Evolutionary conservation across 441 rosid genomes (phyloP).

Genomic region (Gossypium gossypioides): DNA sequence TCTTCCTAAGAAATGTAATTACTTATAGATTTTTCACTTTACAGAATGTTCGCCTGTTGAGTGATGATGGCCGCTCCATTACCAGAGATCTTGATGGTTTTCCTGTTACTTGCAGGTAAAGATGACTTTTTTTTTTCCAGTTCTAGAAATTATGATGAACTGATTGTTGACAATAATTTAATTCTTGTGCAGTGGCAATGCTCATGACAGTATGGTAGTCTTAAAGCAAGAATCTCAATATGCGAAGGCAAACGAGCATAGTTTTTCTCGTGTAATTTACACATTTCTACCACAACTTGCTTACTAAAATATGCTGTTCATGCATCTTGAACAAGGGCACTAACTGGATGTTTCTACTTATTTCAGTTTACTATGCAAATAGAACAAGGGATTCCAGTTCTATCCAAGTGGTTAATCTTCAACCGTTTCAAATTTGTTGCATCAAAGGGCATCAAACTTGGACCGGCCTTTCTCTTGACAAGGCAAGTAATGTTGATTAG

Average conservation of each 20-base stretch:
- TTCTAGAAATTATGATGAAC: constrained; percentile 10
- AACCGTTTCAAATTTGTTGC: constrained; percentile 77
- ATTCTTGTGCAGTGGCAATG: constrained; percentile 57
- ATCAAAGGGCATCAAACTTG: constrained; percentile 72
- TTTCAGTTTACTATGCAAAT: constrained; percentile 73
- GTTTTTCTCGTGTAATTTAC: constrained; percentile 76
- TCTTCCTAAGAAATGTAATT: constrained; percentile 15
- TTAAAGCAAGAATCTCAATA: constrained; percentile 88
- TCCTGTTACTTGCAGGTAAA: constrained; percentile 81
- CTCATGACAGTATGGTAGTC: constrained; percentile 78
- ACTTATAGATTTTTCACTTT: constrained; percentile 8
- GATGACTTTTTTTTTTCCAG: neutral
- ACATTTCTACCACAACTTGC: constrained; percentile 2
- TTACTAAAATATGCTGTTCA: neutral
- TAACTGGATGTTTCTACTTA: constrained; percentile 20
- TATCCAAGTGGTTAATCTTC: constrained; percentile 84
- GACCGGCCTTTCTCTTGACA: constrained; percentile 77
- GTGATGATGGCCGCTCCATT: constrained; percentile 76
- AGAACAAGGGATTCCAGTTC: constrained; percentile 90
- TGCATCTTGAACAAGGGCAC: constrained; percentile 2
- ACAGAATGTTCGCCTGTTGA: constrained; percentile 72
- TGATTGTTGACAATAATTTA: constrained; percentile 22
- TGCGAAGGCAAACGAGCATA: constrained; percentile 58
- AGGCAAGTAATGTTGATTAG: constrained; percentile 35
- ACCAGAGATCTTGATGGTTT: constrained; percentile 75